Base-by-base conservation (phyloP, 2,329 filamentous ascomycete genomes). In the Cercospora beticola region DNA sequence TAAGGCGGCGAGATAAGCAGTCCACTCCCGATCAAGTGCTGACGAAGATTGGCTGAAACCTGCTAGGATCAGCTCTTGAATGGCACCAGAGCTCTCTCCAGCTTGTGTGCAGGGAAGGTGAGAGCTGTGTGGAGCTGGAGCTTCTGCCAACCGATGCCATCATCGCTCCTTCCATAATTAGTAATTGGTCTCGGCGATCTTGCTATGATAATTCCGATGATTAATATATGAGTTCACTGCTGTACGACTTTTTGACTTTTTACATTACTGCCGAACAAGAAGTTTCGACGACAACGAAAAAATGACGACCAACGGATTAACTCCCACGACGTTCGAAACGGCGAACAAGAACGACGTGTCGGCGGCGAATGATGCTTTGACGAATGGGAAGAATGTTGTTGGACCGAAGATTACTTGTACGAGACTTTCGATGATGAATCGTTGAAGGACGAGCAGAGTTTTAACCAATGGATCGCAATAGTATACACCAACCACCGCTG, bases 401-500 rank as follows among this genome's bases (percentile, higher is more conserved):
- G 52, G 58, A 36, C 65, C 60, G n/a, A 67, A 67, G 23, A 59
- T 67, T 40, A 67, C 80, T 80, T 52, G 60, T 62, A 5, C 33
- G 23, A 26, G 5, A 26, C 23, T 3, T 26, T 5, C 23, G 5
- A 26, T 26, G 5, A 26, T 26, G n/a, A 2, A 26, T 26, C 2
- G 23, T 26, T 26, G 23, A 26, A 26, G 23, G 23, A 26, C 23
- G 23, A 26, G 23, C 23, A 26, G 23, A 26, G 5, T 26, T 26
- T 26, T 26, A 5, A 26, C 23, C 5, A 5, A 26, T 26, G 23
- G 23, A 26, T 26, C 5, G 23, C 23, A 26, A 33, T 36, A 36
- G 82, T 92, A 52, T 93, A 93, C 81, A 92, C 90, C 60, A 90
- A 89, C 82, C 88, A 88, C 73, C 62, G 73, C 61, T 93, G 90